Base-by-base conservation (phyloP, 1,284 basidiomycete species). In the Trametes polyzona region DNA sequence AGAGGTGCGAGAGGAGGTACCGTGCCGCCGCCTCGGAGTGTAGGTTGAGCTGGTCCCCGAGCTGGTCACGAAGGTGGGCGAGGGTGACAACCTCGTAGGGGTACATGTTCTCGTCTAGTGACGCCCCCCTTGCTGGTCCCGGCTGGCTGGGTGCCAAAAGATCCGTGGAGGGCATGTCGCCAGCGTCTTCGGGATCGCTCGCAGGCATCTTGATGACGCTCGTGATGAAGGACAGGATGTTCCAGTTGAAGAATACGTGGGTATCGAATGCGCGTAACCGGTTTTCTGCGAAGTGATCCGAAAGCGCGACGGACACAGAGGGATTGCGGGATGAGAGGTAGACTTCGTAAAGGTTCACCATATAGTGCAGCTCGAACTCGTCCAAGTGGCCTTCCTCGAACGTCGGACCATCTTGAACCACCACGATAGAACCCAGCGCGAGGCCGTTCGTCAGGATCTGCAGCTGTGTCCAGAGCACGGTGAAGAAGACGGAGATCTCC, bases 371-470 rank as follows among this genome's bases (percentile, higher is more conserved):
- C 66, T 87, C 84, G 55, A 91, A 86, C 29, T 78, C 74, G 52
- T 83, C 76, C 2, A 81, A 39, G 21, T 68, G 62, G 32, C 57
- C 61, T 43, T 73, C 72, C 61, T 74, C 70, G 59, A 55, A 67
- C 17, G 69, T 70, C 32, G 64, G 69, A 39, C 59, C 71, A 5
- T 73, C 76, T 24, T 76, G 70, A 3, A 78, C 71, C 7, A 83
- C 69, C 36, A 86, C 72, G 32, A 89, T 74, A 0, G 90, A 84
- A 1, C 88, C 86, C 21, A 84, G 72, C 0, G 80, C 79, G 12
- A 92, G 63, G 0, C 91, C 92, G 59, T 83, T 86, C 43, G 77
- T 76, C 48, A 92, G 69, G 16, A 92, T 77, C 54, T 89, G 83
- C 17, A 84, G 68, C 65, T 93, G 90, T 0, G 75, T 81, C 80